Percentiles rank a stretch among this genome's conserved stretches.
These are phyloP conservation scores for Cladophialophora psammophila DNA, from an alignment of 2,329 filamentous ascomycete genomes.

Conservation along the genomic window DNA sequence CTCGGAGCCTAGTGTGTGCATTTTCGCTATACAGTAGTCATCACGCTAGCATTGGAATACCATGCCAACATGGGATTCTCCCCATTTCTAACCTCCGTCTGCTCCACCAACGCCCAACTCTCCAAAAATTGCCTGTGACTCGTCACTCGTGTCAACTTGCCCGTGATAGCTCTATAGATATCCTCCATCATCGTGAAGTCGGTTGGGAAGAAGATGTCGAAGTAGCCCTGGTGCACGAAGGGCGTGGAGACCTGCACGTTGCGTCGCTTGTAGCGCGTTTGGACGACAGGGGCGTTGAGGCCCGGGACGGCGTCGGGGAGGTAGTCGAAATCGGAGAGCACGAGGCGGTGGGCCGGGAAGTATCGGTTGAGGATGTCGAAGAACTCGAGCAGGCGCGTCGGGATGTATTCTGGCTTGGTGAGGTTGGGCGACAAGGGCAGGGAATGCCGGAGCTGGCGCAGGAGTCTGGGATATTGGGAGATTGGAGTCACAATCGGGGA, in stretches of 20 bases:
- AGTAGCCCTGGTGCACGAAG: conserved; percentile 96
- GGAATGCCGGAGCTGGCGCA: conserved; percentile 68
- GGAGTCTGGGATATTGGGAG: conserved; percentile 56
- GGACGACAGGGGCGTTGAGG: conserved; percentile 91
- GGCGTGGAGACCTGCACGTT: conserved; percentile 92
- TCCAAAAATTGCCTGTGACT: conserved; percentile 90
- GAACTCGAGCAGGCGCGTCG: conserved; percentile 94
- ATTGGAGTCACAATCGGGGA: conserved; percentile 53
- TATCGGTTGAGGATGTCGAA: conserved; percentile 87
- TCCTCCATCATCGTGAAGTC: conserved; percentile 91
- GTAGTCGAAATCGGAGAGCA: conserved; percentile 89
- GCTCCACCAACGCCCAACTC: conserved; percentile 87
- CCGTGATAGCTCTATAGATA: conserved; percentile 90
- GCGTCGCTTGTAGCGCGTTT: conserved; percentile 85
- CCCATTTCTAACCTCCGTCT: conserved; percentile 85
- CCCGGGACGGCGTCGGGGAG: conserved; percentile 84
- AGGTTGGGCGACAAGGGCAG: conserved; percentile 78
- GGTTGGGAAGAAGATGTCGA: conserved; percentile 98
- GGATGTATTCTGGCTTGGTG: conserved; percentile 88
- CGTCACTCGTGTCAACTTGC: conserved; percentile 83
- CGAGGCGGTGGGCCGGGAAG: conserved; percentile 87
- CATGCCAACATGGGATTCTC: conserved; percentile 92
- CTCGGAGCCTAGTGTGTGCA: too few species aligned
- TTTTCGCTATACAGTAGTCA: conserved; percentile 71
- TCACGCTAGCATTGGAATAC: conserved; percentile 94